Base-by-base conservation (phyloP, 2,329 filamentous ascomycete species). In the Metarhizium rileyi region DNA sequence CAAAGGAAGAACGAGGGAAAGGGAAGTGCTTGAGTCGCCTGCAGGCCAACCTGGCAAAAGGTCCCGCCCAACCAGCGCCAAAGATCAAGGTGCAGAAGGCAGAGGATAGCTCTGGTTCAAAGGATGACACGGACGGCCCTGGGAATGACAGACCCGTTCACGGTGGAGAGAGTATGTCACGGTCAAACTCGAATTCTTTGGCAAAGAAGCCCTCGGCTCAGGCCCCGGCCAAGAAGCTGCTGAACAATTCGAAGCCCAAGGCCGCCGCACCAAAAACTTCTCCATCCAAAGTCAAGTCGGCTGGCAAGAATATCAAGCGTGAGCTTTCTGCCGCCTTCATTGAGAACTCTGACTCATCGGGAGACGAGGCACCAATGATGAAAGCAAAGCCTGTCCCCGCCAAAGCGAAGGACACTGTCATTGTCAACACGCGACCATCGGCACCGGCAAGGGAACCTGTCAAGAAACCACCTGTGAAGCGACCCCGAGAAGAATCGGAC, bases 11-110 rank as follows among this genome's bases (percentile, higher is more conserved):
- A 49, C 71, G 81, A 46, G 78, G 77, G 47, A 68, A 67, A 53
- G 80, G 80, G 47, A 81, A 76, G 46, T 76, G 75, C 46, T 64
- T 84, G 30, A 84, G 81, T 65, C 80, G 76, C 56, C 65, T 84
- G 8, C 80, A 84, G 55, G 76, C 74, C 10, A 72, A 74, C 9
- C 70, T 84, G 42, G 78, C 76, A 45, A 77, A 75, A 59, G 73
- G 73, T 2, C 68, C 71, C n/a, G 62, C 69, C 16, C 66, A 63
- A 28, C 61, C 71, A n/a, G 63, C 70, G 4, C 70, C 77, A 1
- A 79, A 76, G 59, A 70, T 72, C 55, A 72, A 73, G 53, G 65
- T 70, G 5, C 71, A 77, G 50, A 77, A 75, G 56, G 64, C 66
- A 8, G 77, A 81, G 20, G 75, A 75, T 14, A 67, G 60, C 42